phyloP scores from a whole-genome alignment of 2,329 filamentous ascomycete genomes.

The Verticillium nonalfalfae region DNA sequence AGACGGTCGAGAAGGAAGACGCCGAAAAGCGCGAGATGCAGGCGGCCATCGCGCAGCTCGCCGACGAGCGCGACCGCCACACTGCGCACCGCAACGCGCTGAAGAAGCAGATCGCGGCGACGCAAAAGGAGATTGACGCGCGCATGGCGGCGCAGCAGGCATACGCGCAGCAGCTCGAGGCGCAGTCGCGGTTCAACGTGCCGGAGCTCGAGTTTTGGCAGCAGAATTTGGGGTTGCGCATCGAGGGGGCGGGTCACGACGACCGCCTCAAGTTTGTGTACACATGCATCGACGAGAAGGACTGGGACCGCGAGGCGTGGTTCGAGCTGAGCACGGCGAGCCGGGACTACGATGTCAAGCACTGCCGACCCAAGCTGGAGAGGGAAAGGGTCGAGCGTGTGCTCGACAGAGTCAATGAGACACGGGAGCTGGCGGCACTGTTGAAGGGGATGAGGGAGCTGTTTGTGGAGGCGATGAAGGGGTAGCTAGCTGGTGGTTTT shows the following conservation, averaged over 20 bases:
- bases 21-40: slow-evolving; percentile 74
- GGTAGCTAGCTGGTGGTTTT: slow-evolving; percentile 25
- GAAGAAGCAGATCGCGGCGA: slow-evolving; percentile 56
- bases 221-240: slow-evolving; percentile 77
- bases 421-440: slow-evolving; percentile 62
- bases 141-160: slow-evolving; percentile 65
- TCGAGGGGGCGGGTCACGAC: slow-evolving; percentile 80
- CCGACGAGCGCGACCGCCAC: slow-evolving; percentile 55
- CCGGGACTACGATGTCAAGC: slow-evolving; percentile 78
- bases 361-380: slow-evolving; percentile 77
- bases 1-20: slow-evolving; percentile 69
- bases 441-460: slow-evolving; percentile 78
- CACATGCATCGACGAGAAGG: slow-evolving; percentile 76
- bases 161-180: slow-evolving; percentile 69
- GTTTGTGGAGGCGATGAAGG: slow-evolving; percentile 62
- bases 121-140: slow-evolving; percentile 64
- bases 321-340: slow-evolving; percentile 82
- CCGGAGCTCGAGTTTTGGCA: slow-evolving; percentile 97
- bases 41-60: slow-evolving; percentile 50
- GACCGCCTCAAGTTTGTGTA: slow-evolving; percentile 89
- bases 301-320: slow-evolving; percentile 86
- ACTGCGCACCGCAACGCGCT: slow-evolving; percentile 49
- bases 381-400: slow-evolving; percentile 70
- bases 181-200: slow-evolving; percentile 80
- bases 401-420: slow-evolving; percentile 75